Evolutionary conservation across 2,329 filamentous ascomycete species (phyloP), one percentile per base, ranked within the genome.

Genomic region (Mycosphaerella sp.): DNA sequence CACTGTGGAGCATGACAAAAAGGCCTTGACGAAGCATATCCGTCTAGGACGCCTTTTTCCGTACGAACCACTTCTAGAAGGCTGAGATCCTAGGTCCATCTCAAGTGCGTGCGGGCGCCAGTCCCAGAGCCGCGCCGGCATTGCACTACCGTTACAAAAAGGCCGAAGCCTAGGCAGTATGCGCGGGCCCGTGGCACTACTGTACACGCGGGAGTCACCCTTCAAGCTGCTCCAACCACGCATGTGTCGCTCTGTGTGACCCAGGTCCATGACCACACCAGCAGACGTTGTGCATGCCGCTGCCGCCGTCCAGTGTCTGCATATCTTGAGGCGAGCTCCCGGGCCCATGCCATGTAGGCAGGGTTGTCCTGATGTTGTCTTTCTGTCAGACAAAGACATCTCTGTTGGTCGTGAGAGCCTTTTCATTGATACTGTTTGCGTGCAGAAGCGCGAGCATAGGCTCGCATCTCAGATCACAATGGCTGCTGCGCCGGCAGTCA

Each of bases 61-160:
- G 55, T 40, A 44, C 50, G 53, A 58, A 58, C 55, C 17, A 53
- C 41, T 59, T 56, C 55, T 56, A 58, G 57, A 59, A 58, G 56
- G 43, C 52, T 53, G 40, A 44, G 42, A 52, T 50, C 53, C 51
- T 56, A 46, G 50, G 35, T n/a, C 27, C 44, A 37, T 32, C 25
- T 36, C 14, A 18, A 41, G 36, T 28, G 16, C 28, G 37, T 41
- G 53, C 54, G 49, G 50, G 44, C 43, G 46, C 48, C 39, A 32
- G n/a, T 44, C 46, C 46, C 32, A 44, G 40, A 54, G 53, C 50
- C 48, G 53, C 53, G 39, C 46, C 32, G 50, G 28, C 44, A 35
- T 42, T 55, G 52, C 52, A 46, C 52, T 32, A 49, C 46, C 46
- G 49, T n/a, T 34, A 44, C 41, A 52, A 41, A 41, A 40, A 17